Base-by-base conservation (phyloP, 345 rosid species). In the Eucalyptus urophylla region DNA sequence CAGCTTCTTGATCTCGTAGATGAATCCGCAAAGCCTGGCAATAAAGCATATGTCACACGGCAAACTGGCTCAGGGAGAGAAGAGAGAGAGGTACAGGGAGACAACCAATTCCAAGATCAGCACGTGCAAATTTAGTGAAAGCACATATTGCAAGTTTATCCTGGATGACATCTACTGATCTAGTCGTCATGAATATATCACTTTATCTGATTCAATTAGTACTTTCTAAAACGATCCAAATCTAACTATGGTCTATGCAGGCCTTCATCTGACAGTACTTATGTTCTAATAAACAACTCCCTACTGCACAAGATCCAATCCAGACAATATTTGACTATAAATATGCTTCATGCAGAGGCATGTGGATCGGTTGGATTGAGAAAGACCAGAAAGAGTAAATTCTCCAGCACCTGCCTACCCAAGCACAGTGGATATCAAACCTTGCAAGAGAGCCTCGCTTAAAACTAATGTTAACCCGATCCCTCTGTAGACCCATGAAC, bases 11-110 rank as follows among this genome's bases (percentile, higher is more conserved):
- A 91, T 93, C 92, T 91, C 94, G 92, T 89, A 93, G 51, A 89
- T 93, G 95, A 90, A 95, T 93, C 89, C 96, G 93, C 86, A 89
- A 53, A 81, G 95, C 93, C 97, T 95, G 95, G 21, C 47, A 88
- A 80, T 40, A 50, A 88, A 49, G 85, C 49, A 87, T 67, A 40
- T 49, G 80, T 43, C 37, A 50, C 76, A 31, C 8, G 1, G 27
- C 44, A 45, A 58, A 37, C 53, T 50, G 62, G 60, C 27, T 9
- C n/a, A 11, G 49, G 81, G 86, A 88, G 47, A 53, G 89, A 53
- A 76, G 45, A 40, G 83, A 19, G 25, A 33, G 62, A 86, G 87
- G 45, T 22, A 86, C 44, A 86, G 65, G 45, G 65, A 86, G 65
- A 51, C 47, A 76, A 76, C 83, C 14, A 76, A 21, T 76, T 65